phyloP scores from a whole-genome alignment of 176 grass and related monocot species.

The Oryza rufipogon region DNA sequence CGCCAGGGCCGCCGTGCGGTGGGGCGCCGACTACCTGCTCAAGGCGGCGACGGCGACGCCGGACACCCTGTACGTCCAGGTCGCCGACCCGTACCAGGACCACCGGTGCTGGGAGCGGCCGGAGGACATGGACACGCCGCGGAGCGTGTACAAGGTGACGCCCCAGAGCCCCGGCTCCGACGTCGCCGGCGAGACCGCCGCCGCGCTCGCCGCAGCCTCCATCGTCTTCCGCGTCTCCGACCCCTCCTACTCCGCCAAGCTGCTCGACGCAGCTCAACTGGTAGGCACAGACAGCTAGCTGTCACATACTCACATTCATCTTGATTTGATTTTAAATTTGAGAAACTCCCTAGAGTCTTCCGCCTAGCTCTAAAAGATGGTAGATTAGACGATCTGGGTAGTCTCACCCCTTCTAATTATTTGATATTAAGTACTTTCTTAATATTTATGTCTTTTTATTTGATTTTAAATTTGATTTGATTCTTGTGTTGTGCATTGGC shows the following conservation, averaged over 20 bases:
- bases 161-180: slow-evolving; percentile 64
- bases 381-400: no score
- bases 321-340: not conserved
- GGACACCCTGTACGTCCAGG: slow-evolving; percentile 59
- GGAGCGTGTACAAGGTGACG: slow-evolving; percentile 61
- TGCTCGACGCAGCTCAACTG: slow-evolving; percentile 46
- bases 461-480: not conserved
- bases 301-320: not conserved
- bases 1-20: slow-evolving; percentile 54
- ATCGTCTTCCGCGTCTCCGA: slow-evolving; percentile 56
- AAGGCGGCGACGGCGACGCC: slow-evolving; percentile 67
- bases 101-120: slow-evolving; percentile 75
- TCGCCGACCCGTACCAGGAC: slow-evolving; percentile 65
- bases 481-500: not conserved
- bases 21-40: slow-evolving; percentile 83
- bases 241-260: slow-evolving; percentile 55
- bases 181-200: slow-evolving; percentile 79
- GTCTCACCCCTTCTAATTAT: no score
- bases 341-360: no score
- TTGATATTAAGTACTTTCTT: no score
- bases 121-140: slow-evolving; percentile 77
- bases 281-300: not conserved
- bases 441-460: no score
- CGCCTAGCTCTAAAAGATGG: no score
- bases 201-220: slow-evolving; percentile 66